Percentiles rank a stretch among this genome's conserved stretches.
Evolutionary conservation across 2,329 filamentous ascomycete genomes (phyloP).

Genomic region (Drechslerella stenobrocha): DNA sequence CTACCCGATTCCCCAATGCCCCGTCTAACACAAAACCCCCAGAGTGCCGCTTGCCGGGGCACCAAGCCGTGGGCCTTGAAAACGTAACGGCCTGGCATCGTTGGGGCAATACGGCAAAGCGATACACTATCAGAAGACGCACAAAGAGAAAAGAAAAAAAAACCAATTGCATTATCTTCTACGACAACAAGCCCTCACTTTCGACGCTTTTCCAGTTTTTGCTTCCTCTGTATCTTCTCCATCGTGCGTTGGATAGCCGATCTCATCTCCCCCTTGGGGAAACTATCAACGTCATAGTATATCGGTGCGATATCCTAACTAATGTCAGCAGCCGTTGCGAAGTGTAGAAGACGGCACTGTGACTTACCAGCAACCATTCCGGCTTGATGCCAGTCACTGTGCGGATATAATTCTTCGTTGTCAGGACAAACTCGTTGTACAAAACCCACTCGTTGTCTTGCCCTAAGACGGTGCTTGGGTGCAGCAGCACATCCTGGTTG

Average conservation of each 20-base stretch:
- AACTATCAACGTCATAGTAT: conserved; percentile 84
- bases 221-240: conserved; percentile 65
- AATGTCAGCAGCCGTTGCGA: conserved; percentile 54
- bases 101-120: too few relatives aligned
- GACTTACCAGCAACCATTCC: conserved; percentile 74
- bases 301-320: conserved; percentile 78
- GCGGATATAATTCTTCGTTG: conserved; percentile 95
- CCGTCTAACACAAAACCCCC: too few relatives aligned
- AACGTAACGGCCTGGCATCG: too few relatives aligned
- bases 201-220: conserved; percentile 55
- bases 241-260: conserved; percentile 63
- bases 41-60: too few relatives aligned
- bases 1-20: too few relatives aligned
- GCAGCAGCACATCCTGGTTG: conserved; percentile 86
- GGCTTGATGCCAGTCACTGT: conserved; percentile 89
- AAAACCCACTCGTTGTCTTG: conserved; percentile 94
- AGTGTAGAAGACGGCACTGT: conserved; percentile 60
- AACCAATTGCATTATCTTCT: too few relatives aligned
- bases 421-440: conserved; percentile 98
- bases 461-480: conserved; percentile 86
- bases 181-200: conserved; percentile 1
- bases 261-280: conserved; percentile 84
- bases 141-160: too few relatives aligned
- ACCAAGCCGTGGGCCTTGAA: too few relatives aligned
- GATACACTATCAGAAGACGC: too few relatives aligned